These are phyloP conservation scores for Camelina sativa DNA, from an alignment of 345 rosid species.

Conservation along the genomic window DNA sequence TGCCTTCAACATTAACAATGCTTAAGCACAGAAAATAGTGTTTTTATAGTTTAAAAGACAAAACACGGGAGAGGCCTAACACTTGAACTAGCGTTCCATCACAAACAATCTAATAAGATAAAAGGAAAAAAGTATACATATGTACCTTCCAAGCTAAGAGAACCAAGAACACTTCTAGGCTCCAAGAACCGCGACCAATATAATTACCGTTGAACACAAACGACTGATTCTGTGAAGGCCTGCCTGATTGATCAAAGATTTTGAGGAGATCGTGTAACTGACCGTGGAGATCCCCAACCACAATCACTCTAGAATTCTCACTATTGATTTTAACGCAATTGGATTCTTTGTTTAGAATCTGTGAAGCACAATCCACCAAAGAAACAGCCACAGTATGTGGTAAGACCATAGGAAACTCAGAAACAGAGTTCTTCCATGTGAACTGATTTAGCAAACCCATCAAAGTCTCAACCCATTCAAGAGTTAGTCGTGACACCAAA, in stretches of 20 bases:
- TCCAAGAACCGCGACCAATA: slow-evolving; percentile 52
- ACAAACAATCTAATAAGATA: background rate
- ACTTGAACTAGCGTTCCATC: background rate
- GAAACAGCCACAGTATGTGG: slow-evolving; percentile 47
- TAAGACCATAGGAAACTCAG: slow-evolving; percentile 37
- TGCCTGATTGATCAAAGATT: slow-evolving; percentile 50
- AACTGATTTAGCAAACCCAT: slow-evolving; percentile 45
- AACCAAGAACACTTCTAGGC: slow-evolving; percentile 51
- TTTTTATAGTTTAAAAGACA: slow-evolving; percentile 2
- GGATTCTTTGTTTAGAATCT: slow-evolving; percentile 49
- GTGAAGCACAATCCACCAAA: slow-evolving; percentile 43
- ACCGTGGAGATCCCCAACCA: slow-evolving; percentile 54
- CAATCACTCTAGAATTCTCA: slow-evolving; percentile 45
- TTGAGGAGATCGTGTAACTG: slow-evolving; percentile 52
- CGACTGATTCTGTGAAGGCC: slow-evolving; percentile 46
- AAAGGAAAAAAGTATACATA: background rate
- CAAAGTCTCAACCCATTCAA: slow-evolving; percentile 49
- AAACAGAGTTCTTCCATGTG: slow-evolving; percentile 47
- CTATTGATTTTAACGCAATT: slow-evolving; percentile 44
- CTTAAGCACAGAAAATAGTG: background rate
- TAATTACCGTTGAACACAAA: slow-evolving; percentile 52
- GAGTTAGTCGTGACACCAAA: slow-evolving; percentile 42
- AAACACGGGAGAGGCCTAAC: background rate
- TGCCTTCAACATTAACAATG: background rate
- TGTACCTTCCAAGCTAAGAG: slow-evolving; percentile 63